Evolutionary conservation across 495 filamentous ascomycete species (phyloP), one percentile per base, ranked within the genome.

Genomic region (Astrocystis sublimbata): DNA sequence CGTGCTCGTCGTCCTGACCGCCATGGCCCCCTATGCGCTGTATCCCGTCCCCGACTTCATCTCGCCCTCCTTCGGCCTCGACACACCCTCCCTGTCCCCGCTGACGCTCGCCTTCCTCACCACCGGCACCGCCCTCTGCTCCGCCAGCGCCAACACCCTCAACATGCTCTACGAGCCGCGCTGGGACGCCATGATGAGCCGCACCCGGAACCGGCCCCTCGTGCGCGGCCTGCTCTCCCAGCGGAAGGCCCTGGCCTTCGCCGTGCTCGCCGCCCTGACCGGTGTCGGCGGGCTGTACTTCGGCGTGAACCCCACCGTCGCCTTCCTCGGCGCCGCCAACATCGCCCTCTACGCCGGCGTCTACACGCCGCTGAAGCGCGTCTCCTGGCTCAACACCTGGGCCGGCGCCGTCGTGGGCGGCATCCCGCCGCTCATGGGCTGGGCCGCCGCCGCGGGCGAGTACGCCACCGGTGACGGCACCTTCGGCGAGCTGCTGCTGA

Each of bases 341-440:
- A 97, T 98, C 42, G 75, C 83, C 8, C 79, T 98, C 13, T 98
- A 98, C 68, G 94, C 92, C 0, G 92, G 91, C 40, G 81, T 91
- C 1, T 98, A 98, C 69, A 98, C 94, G 0, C 92, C 94, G 0
- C 71, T 98, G 67, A 98, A 98, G 72, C 86, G 92, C 1, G 75
- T 98, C 0, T 89, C 88, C 24, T 91, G 90, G 5, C 73, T 93
- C 45, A 98, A 98, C 71, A 98, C 94, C 0, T 98, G 94, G 94
- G 88, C 92, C 9, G 94, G 94, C 28, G 94, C 94, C 12, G 61
- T 98, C 2, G 91, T 98, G 0, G 94, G 94, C 49, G 92, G 88
- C 1, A 97, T 98, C 45, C 94, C 94, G 0, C 94, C 94, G 4
- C 71, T 98, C 50, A 98, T 98, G 94, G 94, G 94, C 68, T 98